Base-by-base conservation (phyloP, 257 asterid species). In the Verbena officinalis region DNA sequence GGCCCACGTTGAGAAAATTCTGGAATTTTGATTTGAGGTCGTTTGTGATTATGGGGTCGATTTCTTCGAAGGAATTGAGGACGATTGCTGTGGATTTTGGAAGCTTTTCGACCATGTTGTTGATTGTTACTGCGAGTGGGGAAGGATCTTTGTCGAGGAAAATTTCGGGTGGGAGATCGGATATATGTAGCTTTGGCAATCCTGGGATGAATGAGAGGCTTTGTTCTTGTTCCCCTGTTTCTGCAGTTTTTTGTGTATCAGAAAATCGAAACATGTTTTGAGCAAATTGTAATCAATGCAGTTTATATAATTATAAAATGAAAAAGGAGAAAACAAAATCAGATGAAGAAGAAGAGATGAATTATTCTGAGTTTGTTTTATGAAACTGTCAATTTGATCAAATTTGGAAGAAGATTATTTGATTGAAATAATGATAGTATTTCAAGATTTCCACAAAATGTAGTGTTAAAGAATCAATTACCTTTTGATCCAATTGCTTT, bases 1-100 rank as follows among this genome's bases (percentile, higher is more conserved):
- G 96, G 62, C 98, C 96, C 13, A 91, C 39, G 72, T 83, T 84
- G 71, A 86, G 84, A 46, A 84, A 75, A 17, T 84, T 74, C 0
- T 71, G 51, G 81, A 88, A 76, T 38, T 75, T 84, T 0, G 84
- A 65, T 40, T 81, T 80, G 12, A 88, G 77, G 66, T 83, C 85
- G 5, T 54, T 16, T 0, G 81, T 56, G 42, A 81, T 74, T 49
- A 33, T 27, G 9, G 90, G 94, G 46, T 88, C 91, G 66, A 88
- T 69, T 38, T 88, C 95, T 43, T 86, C 94, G 42, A 88, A 86
- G 31, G 92, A 91, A 52, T 88, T 86, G 2, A 91, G 54, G 34
- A 81, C 78, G 13, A 91, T 44, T 0, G 90, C 94, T 2, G 70
- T 48, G 14, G 95, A 89, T 65, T 49, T 72, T 0, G 89, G 89